These are phyloP conservation scores for Helenozyma rhizophorensis DNA, from an alignment of 805 yeast genomes.

Conservation along the genomic window DNA sequence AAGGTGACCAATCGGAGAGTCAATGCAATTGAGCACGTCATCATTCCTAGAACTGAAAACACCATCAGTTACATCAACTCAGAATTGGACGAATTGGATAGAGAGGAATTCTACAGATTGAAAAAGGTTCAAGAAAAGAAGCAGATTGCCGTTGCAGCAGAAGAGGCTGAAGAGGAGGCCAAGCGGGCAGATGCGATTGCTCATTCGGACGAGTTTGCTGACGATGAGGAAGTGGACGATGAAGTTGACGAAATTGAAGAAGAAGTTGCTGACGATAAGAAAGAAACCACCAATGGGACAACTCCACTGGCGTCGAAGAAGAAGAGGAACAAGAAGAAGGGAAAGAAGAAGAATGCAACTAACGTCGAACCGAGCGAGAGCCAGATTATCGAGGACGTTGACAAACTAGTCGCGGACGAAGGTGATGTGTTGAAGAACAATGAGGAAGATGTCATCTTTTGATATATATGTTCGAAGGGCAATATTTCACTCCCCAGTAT, in stretches of 20 bases:
- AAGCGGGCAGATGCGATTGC: constrained; percentile 13
- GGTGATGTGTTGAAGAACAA: constrained; percentile 34
- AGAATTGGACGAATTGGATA: constrained; percentile 93
- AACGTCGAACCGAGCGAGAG: constrained; percentile 11
- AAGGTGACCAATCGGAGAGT: constrained; percentile 98
- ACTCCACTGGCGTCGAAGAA: constrained; percentile 5
- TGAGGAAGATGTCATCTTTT: constrained; percentile 45
- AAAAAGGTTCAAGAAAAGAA: constrained; percentile 96
- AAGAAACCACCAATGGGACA: constrained; percentile 2
- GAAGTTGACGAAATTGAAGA: constrained; percentile 8
- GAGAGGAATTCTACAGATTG: constrained; percentile 96
- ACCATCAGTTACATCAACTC: constrained; percentile 89
- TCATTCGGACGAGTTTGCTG: constrained; percentile 12
- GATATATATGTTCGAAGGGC: constrained; percentile 1
- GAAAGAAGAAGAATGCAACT: constrained; percentile 11
- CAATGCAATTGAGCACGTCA: constrained; percentile 97
- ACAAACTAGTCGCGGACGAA: constrained; percentile 20
- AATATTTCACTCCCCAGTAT: too few relatives aligned
- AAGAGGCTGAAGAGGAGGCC: constrained; percentile 48
- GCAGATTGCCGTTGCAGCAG: constrained; percentile 68
- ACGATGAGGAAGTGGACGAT: constrained; percentile 15
- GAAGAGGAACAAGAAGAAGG: constrained; percentile 14
- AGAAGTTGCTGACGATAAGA: constrained; percentile 18
- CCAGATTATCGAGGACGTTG: constrained; percentile 24
- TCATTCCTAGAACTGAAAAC: constrained; percentile 95